Evolutionary conservation across 1,284 basidiomycete species (phyloP).

Genomic region (Fomitopsis betulina): DNA sequence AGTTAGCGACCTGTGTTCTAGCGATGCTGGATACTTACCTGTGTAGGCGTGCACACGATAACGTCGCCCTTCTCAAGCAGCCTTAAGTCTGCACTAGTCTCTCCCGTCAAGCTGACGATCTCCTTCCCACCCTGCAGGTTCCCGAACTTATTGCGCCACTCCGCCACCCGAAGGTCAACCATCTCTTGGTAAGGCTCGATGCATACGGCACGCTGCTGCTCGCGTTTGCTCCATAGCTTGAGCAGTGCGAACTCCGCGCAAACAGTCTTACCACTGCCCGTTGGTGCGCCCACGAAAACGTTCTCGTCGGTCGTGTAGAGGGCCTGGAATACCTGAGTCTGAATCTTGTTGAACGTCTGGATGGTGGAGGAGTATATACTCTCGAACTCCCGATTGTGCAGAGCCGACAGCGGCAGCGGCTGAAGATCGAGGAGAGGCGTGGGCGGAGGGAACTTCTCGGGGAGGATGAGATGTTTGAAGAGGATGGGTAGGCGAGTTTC

Average conservation of each 20-base stretch:
- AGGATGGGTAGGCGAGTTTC: conserved; percentile 95
- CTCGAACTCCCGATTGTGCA: conserved; percentile 92
- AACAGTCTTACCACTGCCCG: conserved; percentile 95
- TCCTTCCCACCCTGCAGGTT: conserved; percentile 85
- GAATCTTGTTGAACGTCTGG: conserved; percentile 94
- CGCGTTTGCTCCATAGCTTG: conserved; percentile 85
- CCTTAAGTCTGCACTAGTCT: conserved; percentile 91
- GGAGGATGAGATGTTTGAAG: conserved; percentile 97
- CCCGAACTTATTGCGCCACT: conserved; percentile 89
- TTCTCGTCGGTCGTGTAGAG: conserved; percentile 96
- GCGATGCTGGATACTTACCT: conserved; percentile 37
- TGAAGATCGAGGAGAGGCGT: conserved; percentile 94
- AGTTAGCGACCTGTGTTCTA: conserved; percentile 11
- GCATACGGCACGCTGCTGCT: conserved; percentile 87
- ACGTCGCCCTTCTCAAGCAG: conserved; percentile 90
- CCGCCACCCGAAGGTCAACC: conserved; percentile 85
- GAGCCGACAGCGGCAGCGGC: conserved; percentile 81
- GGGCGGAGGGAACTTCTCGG: conserved; percentile 93
- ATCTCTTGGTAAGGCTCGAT: conserved; percentile 97
- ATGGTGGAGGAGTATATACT: conserved; percentile 77
- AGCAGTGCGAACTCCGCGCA: conserved; percentile 96
- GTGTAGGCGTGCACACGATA: conserved; percentile 87
- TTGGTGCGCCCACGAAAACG: conserved; percentile 93
- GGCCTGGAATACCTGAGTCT: conserved; percentile 98
- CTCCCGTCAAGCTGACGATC: conserved; percentile 90